Base-by-base conservation (phyloP, 148 eudicot species). In the Nyssa sinensis region DNA sequence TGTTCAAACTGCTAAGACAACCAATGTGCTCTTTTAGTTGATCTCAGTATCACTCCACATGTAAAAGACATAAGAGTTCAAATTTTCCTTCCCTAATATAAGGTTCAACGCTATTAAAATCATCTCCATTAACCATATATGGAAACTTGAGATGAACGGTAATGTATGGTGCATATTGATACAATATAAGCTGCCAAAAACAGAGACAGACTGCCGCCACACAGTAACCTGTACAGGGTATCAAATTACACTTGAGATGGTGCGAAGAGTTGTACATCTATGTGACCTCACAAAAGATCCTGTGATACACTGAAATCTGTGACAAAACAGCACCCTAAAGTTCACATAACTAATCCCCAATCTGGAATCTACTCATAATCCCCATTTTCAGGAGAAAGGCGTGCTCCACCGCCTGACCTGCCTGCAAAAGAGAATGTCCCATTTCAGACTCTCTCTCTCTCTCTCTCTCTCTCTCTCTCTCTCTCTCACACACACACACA, bases 361-460 rank as follows among this genome's bases (percentile, higher is more conserved):
- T 75, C 72, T 16, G 69, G 67, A 65, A 85, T 51, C 47, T 77
- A 76, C 30, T 80, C 72, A 62, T 59, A 83, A 65, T 78, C 74
- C 1, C 84, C 84, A 53, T 78, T 83, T 67, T 75, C 84, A 14
- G 83, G 81, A 71, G 85, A 83, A 7, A 74, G 78, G n/a, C 76
- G 71, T 60, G 70, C 70, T 61, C 76, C 81, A 53, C 70, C 77
- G 30, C 72, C 78, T 29, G 75, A 49, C 73, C 67, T 62, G 23
- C 83, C 83, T 79, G 74, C 71, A 79, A 39, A 75, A 62, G n/a
- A n/a, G 11, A 47, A 57, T n/a, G 1, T 19, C 55, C 3, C n/a
- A 23, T 14, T n/a, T 66, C 37, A 60, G 25, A 31, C 70, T 17
- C 62, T n/a, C 47, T 29, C 27, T 34, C 28, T 10, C 49, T 64